Conservation (phyloP, 768 basidiomycete genomes). For the Leucocoprinus leucothites region DNA sequence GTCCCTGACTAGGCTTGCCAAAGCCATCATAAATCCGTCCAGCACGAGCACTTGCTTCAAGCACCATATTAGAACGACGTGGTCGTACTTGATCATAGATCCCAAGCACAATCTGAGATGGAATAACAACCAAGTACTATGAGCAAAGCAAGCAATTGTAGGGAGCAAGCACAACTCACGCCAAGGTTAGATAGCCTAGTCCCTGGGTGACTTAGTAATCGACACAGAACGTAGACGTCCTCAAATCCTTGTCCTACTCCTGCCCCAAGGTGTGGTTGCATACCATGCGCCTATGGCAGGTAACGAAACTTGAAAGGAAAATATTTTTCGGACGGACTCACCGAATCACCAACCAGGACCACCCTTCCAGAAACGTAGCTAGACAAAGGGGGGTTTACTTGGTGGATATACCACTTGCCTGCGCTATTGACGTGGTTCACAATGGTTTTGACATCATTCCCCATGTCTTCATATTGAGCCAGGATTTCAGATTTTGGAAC, state of each 20-base stretch:
- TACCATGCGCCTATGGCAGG: constrained; percentile 46
- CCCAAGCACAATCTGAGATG: constrained; percentile 37
- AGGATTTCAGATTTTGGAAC: constrained; percentile 41
- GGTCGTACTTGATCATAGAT: constrained; percentile 43
- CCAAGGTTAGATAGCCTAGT: constrained; percentile 37
- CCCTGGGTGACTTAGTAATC: constrained; percentile 41
- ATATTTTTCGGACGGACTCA: constrained; percentile 19
- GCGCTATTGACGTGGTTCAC: constrained; percentile 40
- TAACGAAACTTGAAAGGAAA: background rate
- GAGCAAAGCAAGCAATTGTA: background rate
- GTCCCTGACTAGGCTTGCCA: constrained; percentile 25
- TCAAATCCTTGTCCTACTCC: constrained; percentile 62
- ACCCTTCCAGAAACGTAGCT: constrained; percentile 42
- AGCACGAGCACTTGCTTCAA: constrained; percentile 34
- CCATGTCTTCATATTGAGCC: constrained; percentile 41
- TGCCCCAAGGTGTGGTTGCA: constrained; percentile 57
- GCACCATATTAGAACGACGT: constrained; percentile 48
- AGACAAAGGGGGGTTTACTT: constrained; percentile 40
- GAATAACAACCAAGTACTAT: background rate
- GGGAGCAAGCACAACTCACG: no score
- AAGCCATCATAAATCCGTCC: constrained; percentile 44
- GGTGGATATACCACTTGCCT: constrained; percentile 53
- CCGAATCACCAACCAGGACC: constrained; percentile 53
- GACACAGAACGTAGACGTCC: constrained; percentile 45
- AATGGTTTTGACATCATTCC: constrained; percentile 37